A percentile compares a stretch with the other conserved stretches of the same genome.
These are phyloP conservation scores for Globisporangium acanthophoron DNA, from an alignment of 352 stramenopile genomes.

Conservation along the genomic window DNA sequence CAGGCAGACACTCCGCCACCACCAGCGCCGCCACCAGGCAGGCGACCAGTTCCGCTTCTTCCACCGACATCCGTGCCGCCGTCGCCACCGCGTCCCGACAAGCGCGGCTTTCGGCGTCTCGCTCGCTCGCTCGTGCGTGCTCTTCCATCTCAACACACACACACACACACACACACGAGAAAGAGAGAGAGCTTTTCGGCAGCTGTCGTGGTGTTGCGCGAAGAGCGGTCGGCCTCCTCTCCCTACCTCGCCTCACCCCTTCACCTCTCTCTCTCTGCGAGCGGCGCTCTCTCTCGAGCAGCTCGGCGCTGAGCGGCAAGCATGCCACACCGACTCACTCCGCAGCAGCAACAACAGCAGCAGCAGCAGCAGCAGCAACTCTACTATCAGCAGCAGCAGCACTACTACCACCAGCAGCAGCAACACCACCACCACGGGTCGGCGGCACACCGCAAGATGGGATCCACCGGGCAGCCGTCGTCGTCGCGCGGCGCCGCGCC, in stretches of 20 bases:
- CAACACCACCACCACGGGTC: slow-evolving; percentile 2
- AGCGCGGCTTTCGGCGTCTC: no score
- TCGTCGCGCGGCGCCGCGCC: neutral
- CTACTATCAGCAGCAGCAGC: neutral
- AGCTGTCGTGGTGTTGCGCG: slow-evolving; percentile 1
- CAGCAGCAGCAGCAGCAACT: neutral
- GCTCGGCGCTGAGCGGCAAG: neutral
- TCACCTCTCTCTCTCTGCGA: neutral
- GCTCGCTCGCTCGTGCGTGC: neutral
- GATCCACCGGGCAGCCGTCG: slow-evolving; percentile 1
- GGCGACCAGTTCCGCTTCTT: neutral
- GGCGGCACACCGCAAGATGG: slow-evolving; percentile 11
- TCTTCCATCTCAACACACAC: neutral
- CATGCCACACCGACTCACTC: slow-evolving; percentile 1
- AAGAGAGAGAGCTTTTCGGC: neutral
- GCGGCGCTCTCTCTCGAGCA: neutral
- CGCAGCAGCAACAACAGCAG: neutral
- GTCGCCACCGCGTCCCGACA: no score
- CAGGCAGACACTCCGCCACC: neutral
- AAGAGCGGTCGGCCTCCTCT: neutral
- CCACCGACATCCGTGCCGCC: neutral
- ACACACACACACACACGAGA: neutral
- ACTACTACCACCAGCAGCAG: neutral
- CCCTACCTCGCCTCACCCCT: neutral
- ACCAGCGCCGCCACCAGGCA: neutral